Evolutionary conservation across 352 stramenopile genomes (phyloP).

Genomic region (Phytophthora multivora): DNA sequence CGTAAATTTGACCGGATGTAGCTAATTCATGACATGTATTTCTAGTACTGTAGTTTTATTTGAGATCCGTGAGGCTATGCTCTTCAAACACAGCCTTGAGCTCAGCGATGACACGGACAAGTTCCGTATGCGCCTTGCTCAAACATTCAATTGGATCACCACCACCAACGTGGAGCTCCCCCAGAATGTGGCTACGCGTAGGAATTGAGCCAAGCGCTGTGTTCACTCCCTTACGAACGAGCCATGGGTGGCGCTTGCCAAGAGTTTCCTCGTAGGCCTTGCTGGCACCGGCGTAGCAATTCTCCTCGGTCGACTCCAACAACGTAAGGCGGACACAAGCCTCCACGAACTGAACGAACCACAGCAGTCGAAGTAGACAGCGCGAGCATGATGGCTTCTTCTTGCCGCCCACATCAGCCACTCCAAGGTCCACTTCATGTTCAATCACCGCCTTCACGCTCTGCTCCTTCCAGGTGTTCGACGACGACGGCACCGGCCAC

Average conservation of each 20-base stretch:
- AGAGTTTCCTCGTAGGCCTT: conserved; percentile 88
- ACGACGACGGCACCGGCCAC: conserved; percentile 40
- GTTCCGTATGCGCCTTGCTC: conserved; percentile 45
- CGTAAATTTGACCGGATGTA: conserved; percentile 6
- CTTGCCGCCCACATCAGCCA: conserved; percentile 73
- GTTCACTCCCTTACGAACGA: conserved; percentile 86
- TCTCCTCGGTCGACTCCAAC: conserved; percentile 69
- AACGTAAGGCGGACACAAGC: conserved; percentile 72
- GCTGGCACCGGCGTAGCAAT: conserved; percentile 60
- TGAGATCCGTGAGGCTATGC: conserved; percentile 75
- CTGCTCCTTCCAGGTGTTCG: conserved; percentile 52
- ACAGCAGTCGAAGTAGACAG: conserved; percentile 74
- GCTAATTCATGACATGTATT: conserved; percentile 29
- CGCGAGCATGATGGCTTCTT: conserved; percentile 83
- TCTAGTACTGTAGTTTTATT: conserved; percentile 46
- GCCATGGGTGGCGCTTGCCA: conserved; percentile 78
- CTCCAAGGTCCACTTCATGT: conserved; percentile 63
- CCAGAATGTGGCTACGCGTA: conserved; percentile 58
- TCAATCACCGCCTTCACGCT: conserved; percentile 64
- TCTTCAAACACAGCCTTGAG: conserved; percentile 59
- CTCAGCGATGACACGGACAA: conserved; percentile 58
- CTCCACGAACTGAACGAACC: conserved; percentile 88
- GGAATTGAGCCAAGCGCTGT: conserved; percentile 72
- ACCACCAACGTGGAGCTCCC: conserved; percentile 46
- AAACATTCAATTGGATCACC: conserved; percentile 49